A percentile compares a stretch with the other conserved stretches of the same genome.
Conservation (phyloP, 2,329 filamentous ascomycete species). For the Colletotrichum musicola region DNA sequence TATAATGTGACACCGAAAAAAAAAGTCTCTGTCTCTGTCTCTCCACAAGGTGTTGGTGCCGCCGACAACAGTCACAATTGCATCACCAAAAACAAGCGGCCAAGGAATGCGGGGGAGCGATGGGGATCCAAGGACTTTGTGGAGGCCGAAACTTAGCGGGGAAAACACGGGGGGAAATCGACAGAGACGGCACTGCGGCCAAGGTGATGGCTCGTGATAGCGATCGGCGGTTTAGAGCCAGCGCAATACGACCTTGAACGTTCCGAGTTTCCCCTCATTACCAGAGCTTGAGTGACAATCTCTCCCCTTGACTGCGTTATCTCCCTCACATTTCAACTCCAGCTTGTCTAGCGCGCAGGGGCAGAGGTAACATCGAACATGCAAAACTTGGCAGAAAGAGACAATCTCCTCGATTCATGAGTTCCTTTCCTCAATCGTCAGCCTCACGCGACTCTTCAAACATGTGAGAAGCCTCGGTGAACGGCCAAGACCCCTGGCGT, state of each 20-base stretch:
- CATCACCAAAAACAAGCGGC: conserved; percentile 7
- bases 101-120: conserved; percentile 14
- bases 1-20: background rate
- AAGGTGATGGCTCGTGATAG: conserved; percentile 3
- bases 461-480: conserved; percentile 38
- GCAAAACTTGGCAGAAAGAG: background rate
- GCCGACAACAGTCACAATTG: conserved; percentile 10
- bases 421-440: background rate
- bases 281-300: background rate
- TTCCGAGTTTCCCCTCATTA: conserved; percentile 28
- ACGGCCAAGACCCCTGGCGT: background rate
- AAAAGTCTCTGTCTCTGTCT: background rate
- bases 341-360: conserved; percentile 10
- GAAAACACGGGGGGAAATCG: background rate
- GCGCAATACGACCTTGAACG: conserved; percentile 13
- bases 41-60: background rate
- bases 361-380: conserved; percentile 14
- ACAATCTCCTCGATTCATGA: background rate
- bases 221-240: conserved; percentile 4
- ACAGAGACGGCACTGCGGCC: too few relatives aligned
- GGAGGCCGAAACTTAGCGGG: background rate
- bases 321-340: background rate
- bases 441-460: background rate
- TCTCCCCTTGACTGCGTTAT: background rate
- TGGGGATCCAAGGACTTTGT: background rate